Evolutionary conservation across 257 asterid species (phyloP), one percentile per base, ranked within the genome.

Genomic region (Henckelia pumila): DNA sequence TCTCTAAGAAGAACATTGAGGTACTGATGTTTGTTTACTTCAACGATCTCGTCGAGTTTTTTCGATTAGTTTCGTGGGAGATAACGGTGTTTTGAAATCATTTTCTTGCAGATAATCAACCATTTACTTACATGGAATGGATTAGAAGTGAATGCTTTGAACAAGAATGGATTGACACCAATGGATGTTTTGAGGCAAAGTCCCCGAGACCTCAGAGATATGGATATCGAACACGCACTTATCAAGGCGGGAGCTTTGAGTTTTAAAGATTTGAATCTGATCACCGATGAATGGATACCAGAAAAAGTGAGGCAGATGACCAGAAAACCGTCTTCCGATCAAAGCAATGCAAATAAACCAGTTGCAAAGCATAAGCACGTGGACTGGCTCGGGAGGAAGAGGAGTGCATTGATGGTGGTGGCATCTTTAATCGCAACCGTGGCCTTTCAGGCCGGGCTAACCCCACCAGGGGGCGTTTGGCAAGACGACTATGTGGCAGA

Each of bases 201-300:
- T 72, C 84, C 81, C 16, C 67, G 78, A 66, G 82, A 70, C 44
- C n/a, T 80, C 40, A 73, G 71, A 79, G 83, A 81, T 35, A 74
- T 77, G 77, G 83, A 81, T 13, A 73, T 81, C n/a, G 79, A 74
- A 50, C 26, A 61, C 22, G 13, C 58, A 7, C 75, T 81, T 11
- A 33, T 19, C 3, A 56, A 58, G 0, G 81, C 81, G 1, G 80
- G 84, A 55, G 89, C 78, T 67, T 58, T 67, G 1, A 64, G 25
- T 44, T 76, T 17, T 2, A 74, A 76, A 44, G 78, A 71, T 60
- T 17, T 78, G 71, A 78, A 70, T 28, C 30, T 77, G 37, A 68
- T 77, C 73, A 73, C 56, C 20, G 30, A 68, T 0, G 70, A 62
- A 6, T 61, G 71, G 62, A 23, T 19, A 17, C 66, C 78, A 6